Percentiles rank a stretch among this genome's conserved stretches.
phyloP scores from a whole-genome alignment of 768 basidiomycete species.

The Termitomyces sp. region DNA sequence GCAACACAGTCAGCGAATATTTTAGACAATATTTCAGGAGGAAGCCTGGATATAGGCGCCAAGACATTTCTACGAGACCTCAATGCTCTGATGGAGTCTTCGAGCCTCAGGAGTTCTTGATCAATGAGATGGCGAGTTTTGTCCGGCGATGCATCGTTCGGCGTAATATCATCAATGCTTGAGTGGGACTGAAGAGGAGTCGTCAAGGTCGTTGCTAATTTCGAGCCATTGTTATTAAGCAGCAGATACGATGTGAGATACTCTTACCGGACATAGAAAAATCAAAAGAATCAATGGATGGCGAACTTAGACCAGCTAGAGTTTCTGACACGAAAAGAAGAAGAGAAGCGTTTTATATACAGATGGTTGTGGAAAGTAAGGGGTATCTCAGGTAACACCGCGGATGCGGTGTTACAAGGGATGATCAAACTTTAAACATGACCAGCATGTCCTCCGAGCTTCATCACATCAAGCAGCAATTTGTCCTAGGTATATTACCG shows the following conservation, averaged over 20 bases:
- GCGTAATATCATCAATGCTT: slow-evolving; percentile 9
- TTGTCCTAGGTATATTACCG: slow-evolving; percentile 51
- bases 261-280: slow-evolving; percentile 12
- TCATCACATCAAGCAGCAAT: slow-evolving; percentile 71
- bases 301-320: slow-evolving; percentile 27
- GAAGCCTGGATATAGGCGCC: slow-evolving; percentile 32
- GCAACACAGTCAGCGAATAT: slow-evolving; percentile 27
- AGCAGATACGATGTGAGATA: background rate
- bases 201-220: slow-evolving; percentile 13
- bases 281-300: slow-evolving; percentile 5
- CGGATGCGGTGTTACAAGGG: slow-evolving; percentile 5
- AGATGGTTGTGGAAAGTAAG: background rate
- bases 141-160: slow-evolving; percentile 9
- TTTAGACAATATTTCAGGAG: slow-evolving; percentile 34
- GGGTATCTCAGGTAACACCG: background rate
- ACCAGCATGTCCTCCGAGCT: slow-evolving; percentile 41
- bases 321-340: slow-evolving; percentile 12
- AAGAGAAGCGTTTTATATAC: slow-evolving; percentile 5
- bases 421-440: slow-evolving; percentile 3
- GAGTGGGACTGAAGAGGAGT: slow-evolving; percentile 11
- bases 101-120: slow-evolving; percentile 26
- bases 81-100: slow-evolving; percentile 26
- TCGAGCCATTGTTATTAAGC: background rate
- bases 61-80: slow-evolving; percentile 30
- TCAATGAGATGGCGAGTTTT: slow-evolving; percentile 29